These are phyloP conservation scores for Cephaloascus albidus DNA, from an alignment of 805 yeast species.

Conservation along the genomic window DNA sequence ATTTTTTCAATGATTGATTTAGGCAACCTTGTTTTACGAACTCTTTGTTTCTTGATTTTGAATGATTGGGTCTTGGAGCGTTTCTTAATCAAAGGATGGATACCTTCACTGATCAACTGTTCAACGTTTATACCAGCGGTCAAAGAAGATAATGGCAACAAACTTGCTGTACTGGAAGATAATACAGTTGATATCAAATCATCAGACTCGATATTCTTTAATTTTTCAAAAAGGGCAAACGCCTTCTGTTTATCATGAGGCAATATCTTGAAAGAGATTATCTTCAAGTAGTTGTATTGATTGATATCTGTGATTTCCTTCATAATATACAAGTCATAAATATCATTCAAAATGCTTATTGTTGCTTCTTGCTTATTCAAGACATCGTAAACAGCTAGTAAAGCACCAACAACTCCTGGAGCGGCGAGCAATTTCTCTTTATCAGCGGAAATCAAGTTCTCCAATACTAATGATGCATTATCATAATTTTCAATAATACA, in stretches of 20 bases:
- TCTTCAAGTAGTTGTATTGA: conserved; percentile 13
- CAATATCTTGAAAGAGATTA: conserved; percentile 25
- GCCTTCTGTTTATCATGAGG: conserved; percentile 16
- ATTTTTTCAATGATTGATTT: conserved; percentile 5
- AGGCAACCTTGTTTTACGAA: conserved; percentile 25
- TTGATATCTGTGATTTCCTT: not conserved
- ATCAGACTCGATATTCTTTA: conserved; percentile 7
- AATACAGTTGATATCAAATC: conserved; percentile 1
- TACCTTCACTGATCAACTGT: not conserved
- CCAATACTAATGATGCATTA: conserved; percentile 24
- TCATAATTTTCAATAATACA: conserved; percentile 16
- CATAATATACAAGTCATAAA: conserved; percentile 10
- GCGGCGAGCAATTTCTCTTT: conserved; percentile 5
- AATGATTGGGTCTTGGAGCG: not conserved
- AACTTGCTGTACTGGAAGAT: not conserved
- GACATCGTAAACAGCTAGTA: conserved; percentile 39
- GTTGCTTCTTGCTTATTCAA: conserved; percentile 27
- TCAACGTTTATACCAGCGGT: not conserved
- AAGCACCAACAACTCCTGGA: conserved; percentile 43
- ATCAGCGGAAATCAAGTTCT: conserved; percentile 11
- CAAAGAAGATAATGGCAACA: not conserved
- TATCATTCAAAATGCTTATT: conserved; percentile 16
- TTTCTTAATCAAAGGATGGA: not conserved
- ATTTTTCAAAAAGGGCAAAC: conserved; percentile 13
- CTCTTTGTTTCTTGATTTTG: conserved; percentile 16